These are phyloP conservation scores for Microdochium nivale DNA, from an alignment of 2,329 filamentous ascomycete species.

Conservation along the genomic window DNA sequence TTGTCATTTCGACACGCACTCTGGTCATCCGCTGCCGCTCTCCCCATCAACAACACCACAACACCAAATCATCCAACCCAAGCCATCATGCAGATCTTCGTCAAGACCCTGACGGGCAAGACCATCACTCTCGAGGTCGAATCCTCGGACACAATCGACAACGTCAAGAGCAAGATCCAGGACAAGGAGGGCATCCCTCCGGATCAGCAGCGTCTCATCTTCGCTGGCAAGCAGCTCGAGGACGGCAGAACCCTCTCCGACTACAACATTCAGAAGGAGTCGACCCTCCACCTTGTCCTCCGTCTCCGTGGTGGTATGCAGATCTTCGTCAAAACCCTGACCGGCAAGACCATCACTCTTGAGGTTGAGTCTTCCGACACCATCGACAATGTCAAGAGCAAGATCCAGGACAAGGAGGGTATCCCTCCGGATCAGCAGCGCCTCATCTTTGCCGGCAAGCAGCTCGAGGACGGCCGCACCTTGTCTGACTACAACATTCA, in stretches of 20 bases:
- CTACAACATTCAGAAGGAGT: slow-evolving; percentile 54
- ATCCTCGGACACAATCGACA: slow-evolving; percentile 73
- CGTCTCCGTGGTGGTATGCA: slow-evolving; percentile 61
- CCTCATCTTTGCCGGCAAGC: slow-evolving; percentile 92
- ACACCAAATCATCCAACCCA: slow-evolving; percentile 14
- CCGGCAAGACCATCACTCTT: slow-evolving; percentile 89
- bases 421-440: slow-evolving; percentile 96
- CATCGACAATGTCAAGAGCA: slow-evolving; percentile 93
- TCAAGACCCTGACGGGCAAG: slow-evolving; percentile 93
- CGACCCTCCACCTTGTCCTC: slow-evolving; percentile 66
- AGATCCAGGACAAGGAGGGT: slow-evolving; percentile 97
- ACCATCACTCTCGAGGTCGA: slow-evolving; percentile 78
- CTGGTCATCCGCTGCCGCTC: not conserved
- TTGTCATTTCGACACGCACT: slow-evolving; percentile 4
- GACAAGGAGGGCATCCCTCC: slow-evolving; percentile 86
- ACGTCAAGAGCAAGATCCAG: slow-evolving; percentile 84
- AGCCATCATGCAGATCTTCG: slow-evolving; percentile 88
- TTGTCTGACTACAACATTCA: slow-evolving; percentile 93
- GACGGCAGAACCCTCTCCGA: slow-evolving; percentile 44
- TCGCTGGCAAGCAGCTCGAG: slow-evolving; percentile 49
- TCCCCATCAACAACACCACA: slow-evolving; percentile 3
- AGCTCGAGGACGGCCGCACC: slow-evolving; percentile 89
- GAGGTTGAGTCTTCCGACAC: slow-evolving; percentile 86
- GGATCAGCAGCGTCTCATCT: slow-evolving; percentile 78
- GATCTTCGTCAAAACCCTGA: slow-evolving; percentile 77